Evolutionary conservation across 805 yeast species (phyloP).

Genomic region (Maudiozyma turicensis): DNA sequence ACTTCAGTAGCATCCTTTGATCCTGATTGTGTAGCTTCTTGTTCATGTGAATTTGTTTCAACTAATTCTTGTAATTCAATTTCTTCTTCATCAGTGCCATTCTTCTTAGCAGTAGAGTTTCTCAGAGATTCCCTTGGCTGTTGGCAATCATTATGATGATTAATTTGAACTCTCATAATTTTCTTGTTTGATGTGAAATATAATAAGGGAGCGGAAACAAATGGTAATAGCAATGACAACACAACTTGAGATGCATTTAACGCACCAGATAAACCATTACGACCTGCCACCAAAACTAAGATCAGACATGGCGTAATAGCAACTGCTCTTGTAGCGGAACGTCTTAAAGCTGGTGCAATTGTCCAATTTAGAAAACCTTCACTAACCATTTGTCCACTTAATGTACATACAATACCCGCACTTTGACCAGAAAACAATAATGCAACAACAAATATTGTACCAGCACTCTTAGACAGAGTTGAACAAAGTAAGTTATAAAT

Average conservation of each 20-base stretch:
- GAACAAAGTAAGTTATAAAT: constrained; percentile 58
- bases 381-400: constrained; percentile 90
- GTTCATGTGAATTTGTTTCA: not conserved
- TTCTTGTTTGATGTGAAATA: constrained; percentile 64
- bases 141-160: constrained; percentile 6
- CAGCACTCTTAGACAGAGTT: constrained; percentile 66
- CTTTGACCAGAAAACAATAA: constrained; percentile 79
- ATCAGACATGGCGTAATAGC: constrained; percentile 82
- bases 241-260: constrained; percentile 83
- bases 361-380: constrained; percentile 84
- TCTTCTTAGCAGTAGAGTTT: constrained; percentile 3
- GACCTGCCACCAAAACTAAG: constrained; percentile 64
- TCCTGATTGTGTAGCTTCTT: not conserved
- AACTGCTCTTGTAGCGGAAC: constrained; percentile 71
- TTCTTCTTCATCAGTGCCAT: not conserved
- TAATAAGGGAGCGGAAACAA: constrained; percentile 80
- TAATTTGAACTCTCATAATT: constrained; percentile 51
- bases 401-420: constrained; percentile 91
- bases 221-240: constrained; percentile 67
- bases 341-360: constrained; percentile 68
- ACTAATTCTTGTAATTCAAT: constrained; percentile 1
- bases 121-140: not conserved
- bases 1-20: not conserved
- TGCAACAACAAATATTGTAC: constrained; percentile 77
- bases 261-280: constrained; percentile 69